phyloP scores from a whole-genome alignment of 2,329 filamentous ascomycete species.

The Cladosporium velox region DNA sequence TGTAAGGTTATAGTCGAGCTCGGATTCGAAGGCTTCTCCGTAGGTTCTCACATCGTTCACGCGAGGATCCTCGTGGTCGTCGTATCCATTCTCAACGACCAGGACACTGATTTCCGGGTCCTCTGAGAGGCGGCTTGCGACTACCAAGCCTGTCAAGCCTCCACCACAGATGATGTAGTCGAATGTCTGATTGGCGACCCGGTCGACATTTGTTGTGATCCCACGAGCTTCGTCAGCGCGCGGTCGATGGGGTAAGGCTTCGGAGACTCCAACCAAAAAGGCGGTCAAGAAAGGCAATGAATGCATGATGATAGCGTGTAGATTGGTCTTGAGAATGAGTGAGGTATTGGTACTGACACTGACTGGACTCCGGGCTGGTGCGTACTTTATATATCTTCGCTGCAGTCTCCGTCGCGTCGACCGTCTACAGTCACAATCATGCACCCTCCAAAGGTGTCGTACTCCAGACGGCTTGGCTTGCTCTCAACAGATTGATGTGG shows the following conservation, averaged over 20 bases:
- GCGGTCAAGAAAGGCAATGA: background rate
- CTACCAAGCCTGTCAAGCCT: slow-evolving; percentile 31
- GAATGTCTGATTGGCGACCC: slow-evolving; percentile 7
- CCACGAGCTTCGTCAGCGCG: slow-evolving; percentile 9
- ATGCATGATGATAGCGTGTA: background rate
- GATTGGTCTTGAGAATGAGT: background rate
- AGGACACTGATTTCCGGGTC: slow-evolving; percentile 30
- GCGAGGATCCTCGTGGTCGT: slow-evolving; percentile 25
- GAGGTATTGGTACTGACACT: background rate
- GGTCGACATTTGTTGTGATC: slow-evolving; percentile 10
- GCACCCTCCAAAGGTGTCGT: background rate
- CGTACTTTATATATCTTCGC: background rate
- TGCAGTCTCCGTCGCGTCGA: background rate
- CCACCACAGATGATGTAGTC: slow-evolving; percentile 35
- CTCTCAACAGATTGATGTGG: background rate
- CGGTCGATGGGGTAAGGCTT: slow-evolving; percentile 9
- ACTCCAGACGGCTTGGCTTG: background rate
- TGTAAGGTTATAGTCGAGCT: slow-evolving; percentile 28
- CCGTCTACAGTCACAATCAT: background rate
- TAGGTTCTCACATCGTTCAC: slow-evolving; percentile 31
- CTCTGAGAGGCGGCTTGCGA: slow-evolving; percentile 32
- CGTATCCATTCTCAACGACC: slow-evolving; percentile 34
- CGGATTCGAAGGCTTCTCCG: slow-evolving; percentile 28
- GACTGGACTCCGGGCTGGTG: no score
- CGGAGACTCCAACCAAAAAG: background rate